Base-by-base conservation (phyloP, 495 filamentous ascomycete species). In the Massariosphaeria phaeospora region DNA sequence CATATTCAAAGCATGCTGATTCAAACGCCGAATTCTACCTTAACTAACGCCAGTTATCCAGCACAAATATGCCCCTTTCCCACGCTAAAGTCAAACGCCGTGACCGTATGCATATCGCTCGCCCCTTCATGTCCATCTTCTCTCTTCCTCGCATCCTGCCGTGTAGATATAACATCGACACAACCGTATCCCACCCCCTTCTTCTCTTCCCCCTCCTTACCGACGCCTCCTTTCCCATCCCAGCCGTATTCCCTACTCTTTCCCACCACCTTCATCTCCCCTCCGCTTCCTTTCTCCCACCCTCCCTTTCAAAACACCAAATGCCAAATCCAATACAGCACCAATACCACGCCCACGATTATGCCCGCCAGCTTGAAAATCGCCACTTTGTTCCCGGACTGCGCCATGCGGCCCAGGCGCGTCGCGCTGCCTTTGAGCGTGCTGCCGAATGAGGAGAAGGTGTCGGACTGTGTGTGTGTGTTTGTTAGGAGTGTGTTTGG, bases 341-440 rank as follows among this genome's bases (percentile, higher is more conserved):
- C 69, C 29, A 96, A 56, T 13, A 93, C 82, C 9, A 72, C 72
- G n/a, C 73, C 88, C 36, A 90, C 75, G 10, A 91, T 78, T 41
- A 96, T 95, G 27, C 80, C 91, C 2, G 89, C 83, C 45, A 98
- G 76, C 69, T 95, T 95, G 40, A 98, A 67, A 24, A 96, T 82
- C 21, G 91, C 90, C 26, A 91, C 84, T 60, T 89, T 94, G 68
- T 95, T 91, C 48, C 93, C 93, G 50, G 81, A 79, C 52, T 84
- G 83, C 25, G 93, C 93, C 89, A 96, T 96, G 45, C 88, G 80
- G n/a, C 84, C 86, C 26, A 98, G 70, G n/a, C 93, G 81, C 31
- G 78, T 76, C 25, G 90, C 91, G 60, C 88, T 93, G 40, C 89
- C 88, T 69, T 91, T 93, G 15, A 98, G 74, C 38, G 78, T 78